phyloP scores from a whole-genome alignment of 139 green algal species.

The Asterochloris erici region DNA sequence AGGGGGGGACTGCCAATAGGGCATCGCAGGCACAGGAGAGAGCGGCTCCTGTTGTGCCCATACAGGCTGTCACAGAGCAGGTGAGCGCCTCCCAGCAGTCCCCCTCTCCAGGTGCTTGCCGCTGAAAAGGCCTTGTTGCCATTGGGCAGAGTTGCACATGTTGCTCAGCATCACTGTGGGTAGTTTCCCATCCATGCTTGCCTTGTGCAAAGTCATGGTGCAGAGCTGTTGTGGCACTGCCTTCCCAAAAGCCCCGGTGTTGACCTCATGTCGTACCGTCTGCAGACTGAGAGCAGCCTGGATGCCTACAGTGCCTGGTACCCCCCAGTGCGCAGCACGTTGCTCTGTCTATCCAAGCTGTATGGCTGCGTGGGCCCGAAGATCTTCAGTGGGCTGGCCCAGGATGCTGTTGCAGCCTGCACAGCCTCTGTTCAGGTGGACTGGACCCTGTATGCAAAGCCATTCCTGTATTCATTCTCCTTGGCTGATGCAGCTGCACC shows the following conservation, averaged over 20 bases:
- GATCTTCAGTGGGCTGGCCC: slow-evolving; percentile 85
- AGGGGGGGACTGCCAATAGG: not conserved
- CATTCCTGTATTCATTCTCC: too few relatives aligned
- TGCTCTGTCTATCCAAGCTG: slow-evolving; percentile 86
- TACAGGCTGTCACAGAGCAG: too few relatives aligned
- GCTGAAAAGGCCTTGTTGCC: too few relatives aligned
- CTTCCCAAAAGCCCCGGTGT: not conserved
- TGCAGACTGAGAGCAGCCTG: slow-evolving; percentile 21
- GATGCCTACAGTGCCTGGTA: slow-evolving; percentile 59
- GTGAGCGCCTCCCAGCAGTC: too few relatives aligned
- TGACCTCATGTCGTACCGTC: not conserved
- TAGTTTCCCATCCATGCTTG: too few relatives aligned
- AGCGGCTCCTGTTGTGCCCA: too few relatives aligned
- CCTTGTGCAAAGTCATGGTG: too few relatives aligned
- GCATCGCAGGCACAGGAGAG: not conserved
- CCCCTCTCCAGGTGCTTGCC: too few relatives aligned
- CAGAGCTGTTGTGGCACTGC: too few relatives aligned
- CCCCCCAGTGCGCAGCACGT: slow-evolving; percentile 72
- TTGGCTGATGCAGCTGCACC: not conserved
- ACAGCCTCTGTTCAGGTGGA: slow-evolving; percentile 62
- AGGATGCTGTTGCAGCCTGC: slow-evolving; percentile 82
- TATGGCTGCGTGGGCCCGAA: slow-evolving; percentile 77
- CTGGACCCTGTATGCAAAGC: too few relatives aligned
- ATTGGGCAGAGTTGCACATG: too few relatives aligned
- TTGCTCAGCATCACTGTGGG: too few relatives aligned